These are phyloP conservation scores for Wickerhamomyces chaumierensis DNA, from an alignment of 805 yeast species.

Conservation along the genomic window DNA sequence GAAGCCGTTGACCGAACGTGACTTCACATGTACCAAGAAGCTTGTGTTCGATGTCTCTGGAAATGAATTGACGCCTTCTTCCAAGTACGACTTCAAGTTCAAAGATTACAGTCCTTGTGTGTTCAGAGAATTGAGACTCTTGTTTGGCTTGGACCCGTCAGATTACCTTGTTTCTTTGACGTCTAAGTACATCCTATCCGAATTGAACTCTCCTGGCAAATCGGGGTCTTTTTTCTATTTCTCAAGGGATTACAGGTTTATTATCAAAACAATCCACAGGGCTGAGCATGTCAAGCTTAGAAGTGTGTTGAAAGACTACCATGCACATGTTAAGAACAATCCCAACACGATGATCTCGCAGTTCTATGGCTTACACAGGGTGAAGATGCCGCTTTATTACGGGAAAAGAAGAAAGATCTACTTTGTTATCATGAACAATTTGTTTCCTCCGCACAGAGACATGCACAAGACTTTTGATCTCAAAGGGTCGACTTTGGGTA, in stretches of 20 bases:
- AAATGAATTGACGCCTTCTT: constrained; percentile 81
- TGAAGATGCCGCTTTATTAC: constrained; percentile 63
- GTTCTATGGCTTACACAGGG: constrained; percentile 89
- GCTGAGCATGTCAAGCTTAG: constrained; percentile 82
- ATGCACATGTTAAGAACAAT: constrained; percentile 66
- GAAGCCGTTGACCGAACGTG: constrained; percentile 57
- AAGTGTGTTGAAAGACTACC: constrained; percentile 61
- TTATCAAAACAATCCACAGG: constrained; percentile 92
- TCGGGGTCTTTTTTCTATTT: constrained; percentile 94
- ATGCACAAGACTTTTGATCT: constrained; percentile 80
- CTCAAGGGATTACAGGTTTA: constrained; percentile 86
- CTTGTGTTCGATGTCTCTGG: constrained; percentile 82
- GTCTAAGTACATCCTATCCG: constrained; percentile 84
- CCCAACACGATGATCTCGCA: constrained; percentile 91
- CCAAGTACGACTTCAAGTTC: constrained; percentile 91
- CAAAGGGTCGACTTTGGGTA: constrained; percentile 87
- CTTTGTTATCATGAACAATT: constrained; percentile 91
- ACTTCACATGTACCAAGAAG: constrained; percentile 65
- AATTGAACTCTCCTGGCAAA: constrained; percentile 92
- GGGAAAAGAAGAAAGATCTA: constrained; percentile 61
- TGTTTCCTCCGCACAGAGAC: constrained; percentile 88
- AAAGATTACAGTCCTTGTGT: constrained; percentile 95
- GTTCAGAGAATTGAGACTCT: constrained; percentile 68
- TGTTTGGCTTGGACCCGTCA: constrained; percentile 88
- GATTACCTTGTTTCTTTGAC: constrained; percentile 89